phyloP scores from a whole-genome alignment of 108 stramenopile species.

The Seminavis robusta region DNA sequence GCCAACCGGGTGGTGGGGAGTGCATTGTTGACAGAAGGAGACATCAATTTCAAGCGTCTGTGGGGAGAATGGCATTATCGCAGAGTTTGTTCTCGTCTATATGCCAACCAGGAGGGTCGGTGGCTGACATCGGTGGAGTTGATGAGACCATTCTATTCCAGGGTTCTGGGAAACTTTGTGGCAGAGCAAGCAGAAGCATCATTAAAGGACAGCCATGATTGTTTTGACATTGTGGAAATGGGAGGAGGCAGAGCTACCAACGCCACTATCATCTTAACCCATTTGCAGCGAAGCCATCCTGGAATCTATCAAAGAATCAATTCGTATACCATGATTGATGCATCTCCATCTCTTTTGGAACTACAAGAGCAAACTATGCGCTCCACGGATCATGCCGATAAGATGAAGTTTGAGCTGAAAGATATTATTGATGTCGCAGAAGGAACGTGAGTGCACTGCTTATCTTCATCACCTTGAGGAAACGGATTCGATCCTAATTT shows the following conservation, averaged over 20 bases:
- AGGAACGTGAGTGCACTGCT: slow-evolving; percentile 25
- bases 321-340: slow-evolving; percentile 72
- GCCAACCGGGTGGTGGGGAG: slow-evolving; percentile 40
- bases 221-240: slow-evolving; percentile 63
- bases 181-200: slow-evolving; percentile 16
- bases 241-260: slow-evolving; percentile 85
- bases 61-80: slow-evolving; percentile 81
- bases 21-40: neutral
- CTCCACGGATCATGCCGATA: slow-evolving; percentile 40
- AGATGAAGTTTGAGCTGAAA: slow-evolving; percentile 43
- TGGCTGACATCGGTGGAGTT: slow-evolving; percentile 88
- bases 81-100: slow-evolving; percentile 39
- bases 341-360: slow-evolving; percentile 66
- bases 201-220: slow-evolving; percentile 1
- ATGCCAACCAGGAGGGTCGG: slow-evolving; percentile 66
- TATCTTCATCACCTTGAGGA: neutral
- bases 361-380: slow-evolving; percentile 45
- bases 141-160: slow-evolving; percentile 71
- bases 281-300: slow-evolving; percentile 39
- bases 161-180: slow-evolving; percentile 68
- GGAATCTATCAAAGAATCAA: slow-evolving; percentile 49
- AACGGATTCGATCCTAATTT: neutral
- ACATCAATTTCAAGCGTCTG: slow-evolving; percentile 43
- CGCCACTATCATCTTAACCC: slow-evolving; percentile 56
- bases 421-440: slow-evolving; percentile 79